A percentile compares a stretch with the other conserved stretches of the same genome.
Evolutionary conservation across 768 basidiomycete species (phyloP).

Genomic region (Saitozyma podzolica): DNA sequence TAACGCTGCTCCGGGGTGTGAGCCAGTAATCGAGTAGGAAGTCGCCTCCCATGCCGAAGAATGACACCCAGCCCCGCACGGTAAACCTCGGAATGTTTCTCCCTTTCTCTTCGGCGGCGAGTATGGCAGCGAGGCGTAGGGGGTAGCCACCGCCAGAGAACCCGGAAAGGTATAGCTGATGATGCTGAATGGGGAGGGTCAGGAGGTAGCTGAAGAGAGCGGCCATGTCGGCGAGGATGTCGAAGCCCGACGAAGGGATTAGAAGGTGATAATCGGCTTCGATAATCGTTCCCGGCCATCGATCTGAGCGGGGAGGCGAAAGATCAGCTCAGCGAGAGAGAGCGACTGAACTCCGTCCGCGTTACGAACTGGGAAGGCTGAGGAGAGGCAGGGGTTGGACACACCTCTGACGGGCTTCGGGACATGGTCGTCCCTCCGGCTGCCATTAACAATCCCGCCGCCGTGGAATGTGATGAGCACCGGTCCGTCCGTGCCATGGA

Average conservation of each 20-base stretch:
- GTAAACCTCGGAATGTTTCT: constrained; percentile 1
- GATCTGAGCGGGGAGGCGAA: neutral
- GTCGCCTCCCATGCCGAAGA: constrained; percentile 15
- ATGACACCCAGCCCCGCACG: constrained; percentile 1
- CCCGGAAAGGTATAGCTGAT: constrained; percentile 10
- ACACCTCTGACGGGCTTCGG: constrained; percentile 1
- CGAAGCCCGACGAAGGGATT: constrained; percentile 7
- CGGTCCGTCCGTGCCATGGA: neutral
- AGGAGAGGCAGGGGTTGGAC: too few species aligned
- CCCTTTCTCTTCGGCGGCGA: constrained; percentile 3
- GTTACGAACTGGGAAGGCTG: neutral
- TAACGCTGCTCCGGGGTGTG: neutral
- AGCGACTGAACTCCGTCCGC: neutral
- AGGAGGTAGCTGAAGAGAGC: constrained; percentile 8
- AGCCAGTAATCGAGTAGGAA: constrained; percentile 14
- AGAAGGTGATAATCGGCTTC: constrained; percentile 15
- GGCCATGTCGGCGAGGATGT: constrained; percentile 8
- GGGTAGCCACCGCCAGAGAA: constrained; percentile 17
- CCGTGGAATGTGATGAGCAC: constrained; percentile 8
- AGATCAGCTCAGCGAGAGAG: neutral
- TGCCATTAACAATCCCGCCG: constrained; percentile 5
- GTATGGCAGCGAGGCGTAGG: constrained; percentile 7
- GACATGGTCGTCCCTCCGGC: neutral
- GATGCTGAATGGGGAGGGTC: neutral
- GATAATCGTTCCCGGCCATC: constrained; percentile 10